Evolutionary conservation across 257 asterid genomes (phyloP), one percentile per base, ranked within the genome.

Genomic region (Cinchona pubescens): DNA sequence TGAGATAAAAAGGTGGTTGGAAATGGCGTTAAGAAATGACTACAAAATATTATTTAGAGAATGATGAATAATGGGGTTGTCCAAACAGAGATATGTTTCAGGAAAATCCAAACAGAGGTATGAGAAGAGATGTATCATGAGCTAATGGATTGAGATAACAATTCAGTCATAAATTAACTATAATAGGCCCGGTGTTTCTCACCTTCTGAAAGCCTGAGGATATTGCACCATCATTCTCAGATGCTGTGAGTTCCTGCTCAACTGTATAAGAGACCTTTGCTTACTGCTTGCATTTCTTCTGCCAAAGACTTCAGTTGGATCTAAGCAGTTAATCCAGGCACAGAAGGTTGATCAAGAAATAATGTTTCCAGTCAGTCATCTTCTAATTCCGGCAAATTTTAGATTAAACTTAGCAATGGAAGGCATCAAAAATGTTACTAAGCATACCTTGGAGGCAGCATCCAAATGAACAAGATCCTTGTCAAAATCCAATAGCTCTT

Each of bases 251-350:
- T 88, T 94, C 98, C 81, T 90, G 96, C 78, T 94, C 96, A 78
- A 94, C 97, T 87, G 91, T 94, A 85, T 91, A 97, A 78, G n/a
- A 94, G 97, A 83, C 98, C 98, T 85, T 94, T 94, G 87, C 88
- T 89, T 75, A 90, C 97, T 80, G 98, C 98, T 90, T 94, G 97
- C 97, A 94, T 94, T 89, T 94, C 98, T 83, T 94, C 98, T 78
- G 98, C 98, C 89, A 94, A 85, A 61, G 97, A 88, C 86, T 94
- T 94, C 83, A 94, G 82, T 90, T 90, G 97, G 82, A 92, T 94
- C 98, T 94, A 77, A 55, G 55, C 62, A 72, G n/a, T 72, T 43
- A 37, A 63, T 56, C 38, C 23, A 38, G 67, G 45, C 77, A 77
- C 79, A 82, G 82, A 75, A 73, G 63, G 69, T 60, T 78, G 76